Conservation (phyloP, 768 basidiomycete species). For the Mrakia blollopis region DNA sequence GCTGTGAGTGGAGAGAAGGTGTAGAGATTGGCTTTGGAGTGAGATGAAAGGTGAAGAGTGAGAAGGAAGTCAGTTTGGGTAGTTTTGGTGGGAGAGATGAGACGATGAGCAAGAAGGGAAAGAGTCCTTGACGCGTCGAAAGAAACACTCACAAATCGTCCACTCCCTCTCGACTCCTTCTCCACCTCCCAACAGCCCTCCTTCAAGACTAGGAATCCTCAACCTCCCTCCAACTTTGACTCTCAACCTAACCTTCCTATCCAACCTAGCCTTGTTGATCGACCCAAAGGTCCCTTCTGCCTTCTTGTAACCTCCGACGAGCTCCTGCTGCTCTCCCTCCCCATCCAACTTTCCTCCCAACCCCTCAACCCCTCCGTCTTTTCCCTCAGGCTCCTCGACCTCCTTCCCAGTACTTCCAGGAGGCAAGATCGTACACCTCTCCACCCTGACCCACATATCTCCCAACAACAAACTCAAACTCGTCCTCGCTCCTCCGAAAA, state of each 20-base stretch:
- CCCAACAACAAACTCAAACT: background rate
- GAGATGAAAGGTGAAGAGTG: background rate
- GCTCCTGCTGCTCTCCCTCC: background rate
- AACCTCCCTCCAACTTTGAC: conserved; percentile 18
- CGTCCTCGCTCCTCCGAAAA: conserved; percentile 1
- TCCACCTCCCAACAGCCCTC: background rate
- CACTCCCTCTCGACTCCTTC: conserved; percentile 24
- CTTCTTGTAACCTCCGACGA: background rate
- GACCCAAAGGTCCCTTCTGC: background rate
- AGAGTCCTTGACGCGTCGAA: background rate
- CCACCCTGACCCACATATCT: conserved; percentile 15
- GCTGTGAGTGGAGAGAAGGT: conserved; percentile 64
- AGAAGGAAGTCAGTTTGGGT: background rate
- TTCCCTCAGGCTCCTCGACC: background rate
- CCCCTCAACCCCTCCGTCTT: background rate
- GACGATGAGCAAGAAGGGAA: background rate
- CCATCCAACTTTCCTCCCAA: background rate
- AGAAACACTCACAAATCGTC: conserved; percentile 25
- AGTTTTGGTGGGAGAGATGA: too few relatives aligned
- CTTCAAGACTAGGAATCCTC: conserved; percentile 1
- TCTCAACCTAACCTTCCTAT: conserved; percentile 1
- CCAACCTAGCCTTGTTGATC: conserved; percentile 12
- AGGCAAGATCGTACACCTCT: conserved; percentile 4
- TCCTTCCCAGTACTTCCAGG: background rate
- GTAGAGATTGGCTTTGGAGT: conserved; percentile 46